phyloP scores from a whole-genome alignment of 768 basidiomycete species.

The Rhodotorula toruloides region DNA sequence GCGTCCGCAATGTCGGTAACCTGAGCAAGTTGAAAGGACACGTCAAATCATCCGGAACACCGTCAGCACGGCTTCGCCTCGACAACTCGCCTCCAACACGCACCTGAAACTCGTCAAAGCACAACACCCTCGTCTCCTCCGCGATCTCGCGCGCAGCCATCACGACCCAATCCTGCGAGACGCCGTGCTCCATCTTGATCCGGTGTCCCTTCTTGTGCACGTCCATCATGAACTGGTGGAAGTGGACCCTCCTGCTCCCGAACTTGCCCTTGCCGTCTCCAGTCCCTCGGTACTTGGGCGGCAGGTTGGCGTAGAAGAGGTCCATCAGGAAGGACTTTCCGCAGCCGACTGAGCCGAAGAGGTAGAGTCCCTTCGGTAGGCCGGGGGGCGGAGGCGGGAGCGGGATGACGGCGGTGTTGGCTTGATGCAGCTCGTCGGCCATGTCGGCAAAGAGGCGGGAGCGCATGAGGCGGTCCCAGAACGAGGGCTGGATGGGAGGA shows the following conservation, averaged over 20 bases:
- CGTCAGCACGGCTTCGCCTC: too few species aligned
- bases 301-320: slow-evolving; percentile 53
- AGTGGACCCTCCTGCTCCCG: slow-evolving; percentile 67
- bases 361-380: slow-evolving; percentile 81
- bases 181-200: slow-evolving; percentile 65
- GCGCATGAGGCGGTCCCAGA: slow-evolving; percentile 42
- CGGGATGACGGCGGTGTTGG: slow-evolving; percentile 19
- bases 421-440: slow-evolving; percentile 27
- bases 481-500: slow-evolving; percentile 39
- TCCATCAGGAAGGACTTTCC: slow-evolving; percentile 99
- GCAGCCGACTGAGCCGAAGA: slow-evolving; percentile 93
- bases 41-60: neutral
- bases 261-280: slow-evolving; percentile 60
- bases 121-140: slow-evolving; percentile 73
- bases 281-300: slow-evolving; percentile 35
- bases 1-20: slow-evolving; percentile 97
- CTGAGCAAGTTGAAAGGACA: slow-evolving; percentile 47
- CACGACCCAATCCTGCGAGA: slow-evolving; percentile 70
- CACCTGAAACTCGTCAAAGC: slow-evolving; percentile 98
- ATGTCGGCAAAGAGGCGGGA: slow-evolving; percentile 15
- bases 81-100: too few species aligned
- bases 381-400: slow-evolving; percentile 44
- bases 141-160: slow-evolving; percentile 85
- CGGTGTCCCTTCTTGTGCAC: slow-evolving; percentile 88
- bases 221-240: slow-evolving; percentile 99